Percentiles rank a stretch among this genome's conserved stretches.
Conservation (phyloP, 179 eudicot genomes). For the Silene coronaria region DNA sequence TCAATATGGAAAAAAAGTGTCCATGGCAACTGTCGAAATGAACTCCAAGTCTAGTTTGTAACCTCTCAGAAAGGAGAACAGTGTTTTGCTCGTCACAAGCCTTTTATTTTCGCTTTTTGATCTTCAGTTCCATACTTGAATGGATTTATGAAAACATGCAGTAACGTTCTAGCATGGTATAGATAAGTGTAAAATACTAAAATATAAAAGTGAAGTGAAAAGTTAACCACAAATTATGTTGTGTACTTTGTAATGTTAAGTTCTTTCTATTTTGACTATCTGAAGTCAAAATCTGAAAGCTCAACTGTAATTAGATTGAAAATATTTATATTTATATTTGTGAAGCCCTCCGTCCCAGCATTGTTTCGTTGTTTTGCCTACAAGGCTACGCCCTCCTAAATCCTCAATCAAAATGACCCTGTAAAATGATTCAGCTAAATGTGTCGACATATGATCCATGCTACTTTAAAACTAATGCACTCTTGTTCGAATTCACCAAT, state of each 20-base stretch:
- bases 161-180: background rate
- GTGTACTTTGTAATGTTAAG: background rate
- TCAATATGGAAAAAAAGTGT: background rate
- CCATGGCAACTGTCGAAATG: background rate
- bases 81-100: background rate
- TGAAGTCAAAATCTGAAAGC: no score
- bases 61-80: background rate
- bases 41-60: background rate
- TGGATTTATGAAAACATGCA: background rate
- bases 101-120: background rate
- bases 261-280: background rate
- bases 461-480: no score
- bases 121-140: background rate
- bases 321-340: no score
- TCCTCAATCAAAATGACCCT: no score
- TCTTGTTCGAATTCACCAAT: no score
- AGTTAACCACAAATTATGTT: background rate
- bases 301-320: no score
- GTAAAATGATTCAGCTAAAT: no score
- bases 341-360: no score
- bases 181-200: conserved; percentile 1
- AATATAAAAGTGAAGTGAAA: background rate
- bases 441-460: no score
- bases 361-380: no score
- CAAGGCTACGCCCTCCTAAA: no score